phyloP scores from a whole-genome alignment of 2,329 filamentous ascomycete species.

The Colletotrichum sp. region DNA sequence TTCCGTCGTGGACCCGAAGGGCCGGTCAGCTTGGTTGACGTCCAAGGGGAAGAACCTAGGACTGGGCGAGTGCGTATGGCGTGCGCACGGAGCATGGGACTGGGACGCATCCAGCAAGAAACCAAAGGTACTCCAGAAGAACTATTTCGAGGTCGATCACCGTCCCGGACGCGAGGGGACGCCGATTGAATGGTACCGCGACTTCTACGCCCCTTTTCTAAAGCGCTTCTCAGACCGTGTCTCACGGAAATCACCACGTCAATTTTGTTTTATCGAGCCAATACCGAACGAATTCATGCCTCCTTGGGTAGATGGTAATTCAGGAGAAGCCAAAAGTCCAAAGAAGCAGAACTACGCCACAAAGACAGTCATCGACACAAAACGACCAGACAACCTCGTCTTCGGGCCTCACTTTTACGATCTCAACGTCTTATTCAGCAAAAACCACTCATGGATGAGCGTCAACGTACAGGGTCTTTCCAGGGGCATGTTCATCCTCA shows the following conservation, averaged over 20 bases:
- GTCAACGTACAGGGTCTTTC: slow-evolving; percentile 46
- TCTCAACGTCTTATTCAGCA: slow-evolving; percentile 43
- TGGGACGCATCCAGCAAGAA: slow-evolving; percentile 35
- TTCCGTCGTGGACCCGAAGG: slow-evolving; percentile 38
- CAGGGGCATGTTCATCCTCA: slow-evolving; percentile 42
- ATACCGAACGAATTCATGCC: slow-evolving; percentile 47
- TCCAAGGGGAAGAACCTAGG: slow-evolving; percentile 24
- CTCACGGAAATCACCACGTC: slow-evolving; percentile 28
- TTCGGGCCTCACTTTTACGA: slow-evolving; percentile 49
- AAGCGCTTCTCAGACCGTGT: slow-evolving; percentile 38
- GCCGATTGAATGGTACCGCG: slow-evolving; percentile 44
- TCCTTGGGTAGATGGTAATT: slow-evolving; percentile 32
- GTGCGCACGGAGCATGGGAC: slow-evolving; percentile 41
- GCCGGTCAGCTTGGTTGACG: slow-evolving; percentile 38
- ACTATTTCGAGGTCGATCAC: slow-evolving; percentile 44
- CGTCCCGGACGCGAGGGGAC: slow-evolving; percentile 37
- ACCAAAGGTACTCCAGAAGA: slow-evolving; percentile 28
- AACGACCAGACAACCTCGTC: slow-evolving; percentile 37
- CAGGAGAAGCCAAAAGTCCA: not conserved
- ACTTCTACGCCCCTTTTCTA: slow-evolving; percentile 46
- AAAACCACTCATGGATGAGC: slow-evolving; percentile 38
- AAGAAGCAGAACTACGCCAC: slow-evolving; percentile 28
- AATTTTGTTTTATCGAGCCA: slow-evolving; percentile 43
- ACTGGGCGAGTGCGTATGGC: slow-evolving; percentile 42
- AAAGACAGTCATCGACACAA: slow-evolving; percentile 29